Conservation (phyloP, 305 asterid genomes). For the Fraxinus platypoda region DNA sequence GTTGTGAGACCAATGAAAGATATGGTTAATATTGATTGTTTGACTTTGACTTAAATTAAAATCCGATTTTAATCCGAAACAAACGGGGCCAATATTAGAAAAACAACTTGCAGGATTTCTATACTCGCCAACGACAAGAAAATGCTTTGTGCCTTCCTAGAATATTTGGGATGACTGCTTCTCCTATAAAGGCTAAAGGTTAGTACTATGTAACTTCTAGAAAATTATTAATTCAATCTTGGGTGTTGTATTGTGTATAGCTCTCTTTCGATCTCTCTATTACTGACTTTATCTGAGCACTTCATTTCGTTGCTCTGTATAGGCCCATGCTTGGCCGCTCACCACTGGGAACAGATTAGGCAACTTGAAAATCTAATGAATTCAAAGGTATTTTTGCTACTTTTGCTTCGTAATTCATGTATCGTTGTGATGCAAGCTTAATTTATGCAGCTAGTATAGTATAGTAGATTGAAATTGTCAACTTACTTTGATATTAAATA, state of each 20-base stretch:
- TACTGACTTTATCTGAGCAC: conserved; percentile 8
- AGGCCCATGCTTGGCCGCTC: conserved; percentile 38
- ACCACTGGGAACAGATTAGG: conserved; percentile 53
- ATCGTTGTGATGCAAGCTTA: neutral
- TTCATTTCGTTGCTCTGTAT: conserved; percentile 19
- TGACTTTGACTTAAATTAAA: no score
- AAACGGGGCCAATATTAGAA: neutral
- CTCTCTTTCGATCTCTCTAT: neutral
- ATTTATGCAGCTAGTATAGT: neutral
- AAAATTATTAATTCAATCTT: conserved; percentile 1
- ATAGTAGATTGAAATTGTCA: neutral
- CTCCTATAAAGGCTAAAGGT: conserved; percentile 93
- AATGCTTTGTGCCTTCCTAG: conserved; percentile 53
- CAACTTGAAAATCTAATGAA: conserved; percentile 77
- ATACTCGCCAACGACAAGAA: conserved; percentile 43
- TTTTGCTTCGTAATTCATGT: neutral
- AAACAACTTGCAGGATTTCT: conserved; percentile 55
- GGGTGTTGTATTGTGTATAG: neutral
- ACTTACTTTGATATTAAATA: neutral
- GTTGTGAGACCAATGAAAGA: no score
- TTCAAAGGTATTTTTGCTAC: conserved; percentile 59
- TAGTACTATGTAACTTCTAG: conserved; percentile 4
- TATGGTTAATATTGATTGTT: no score
- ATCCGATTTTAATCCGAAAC: no score
- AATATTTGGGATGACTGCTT: conserved; percentile 94